Base-by-base conservation (phyloP, 1,284 basidiomycete species). In the Hypsizygus ulmarius region DNA sequence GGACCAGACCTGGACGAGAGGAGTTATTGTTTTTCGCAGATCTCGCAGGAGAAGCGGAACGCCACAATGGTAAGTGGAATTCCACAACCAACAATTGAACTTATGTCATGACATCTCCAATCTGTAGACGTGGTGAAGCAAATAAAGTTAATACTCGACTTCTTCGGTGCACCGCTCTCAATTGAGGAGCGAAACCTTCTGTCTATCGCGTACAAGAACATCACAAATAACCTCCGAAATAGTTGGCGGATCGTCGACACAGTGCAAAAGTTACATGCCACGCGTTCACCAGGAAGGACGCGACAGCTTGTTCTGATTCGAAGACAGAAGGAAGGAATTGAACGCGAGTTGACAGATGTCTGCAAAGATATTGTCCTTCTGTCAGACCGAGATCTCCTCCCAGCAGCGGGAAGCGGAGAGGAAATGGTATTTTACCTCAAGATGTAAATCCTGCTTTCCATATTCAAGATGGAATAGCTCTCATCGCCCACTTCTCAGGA, bases 361-460 rank as follows among this genome's bases (percentile, higher is more conserved):
- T 86, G 83, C 65, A 73, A 75, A 59, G 82, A 84, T 51, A 75
- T 82, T 36, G 71, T 85, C 10, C 64, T 69, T 27, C 59, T 84
- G 2, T 65, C 85, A 41, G 77, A 82, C 45, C 68, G 69, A 18
- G 64, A 72, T 42, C 70, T 87, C 15, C 63, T 86, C 32, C 77
- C 79, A 2, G 70, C 74, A 5, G 82, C 82, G 0, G 70, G 65
- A 41, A 64, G 70, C 4, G 81, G 82, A 10, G 84, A 86, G 59
- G 81, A 84, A 62, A 74, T 68, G 11, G 84, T 85, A 11, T 87
- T 86, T 62, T 85, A 84, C 63, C 75, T 71, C 45, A 86, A 86
- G 64, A 80, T 86, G 83, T 82, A 51, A 64, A 74, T 63, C 28
- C 18, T 33, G 8, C 34, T 50, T 21, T 9, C 3, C 27, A 14